phyloP scores from a whole-genome alignment of 2,329 filamentous ascomycete genomes.

The Didymella exigua region DNA sequence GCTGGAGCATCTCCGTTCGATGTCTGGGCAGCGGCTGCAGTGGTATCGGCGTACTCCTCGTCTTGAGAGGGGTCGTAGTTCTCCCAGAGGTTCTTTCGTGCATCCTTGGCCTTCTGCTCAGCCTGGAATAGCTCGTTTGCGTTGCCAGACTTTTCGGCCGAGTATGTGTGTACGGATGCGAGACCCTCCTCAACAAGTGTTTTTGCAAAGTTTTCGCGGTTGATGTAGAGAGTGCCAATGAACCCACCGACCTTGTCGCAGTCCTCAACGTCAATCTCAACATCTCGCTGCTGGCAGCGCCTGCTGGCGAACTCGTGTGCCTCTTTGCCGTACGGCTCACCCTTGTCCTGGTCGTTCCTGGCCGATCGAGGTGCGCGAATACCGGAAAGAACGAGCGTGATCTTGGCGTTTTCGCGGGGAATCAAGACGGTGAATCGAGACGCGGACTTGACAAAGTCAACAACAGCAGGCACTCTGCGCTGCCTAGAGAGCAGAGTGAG shows the following conservation, averaged over 20 bases:
- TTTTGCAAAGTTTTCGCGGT: conserved; percentile 95
- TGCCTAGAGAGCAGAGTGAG: conserved; percentile 85
- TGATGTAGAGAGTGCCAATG: conserved; percentile 91
- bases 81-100: conserved; percentile 85
- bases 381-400: conserved; percentile 92
- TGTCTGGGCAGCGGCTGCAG: conserved; percentile 55
- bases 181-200: conserved; percentile 90
- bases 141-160: conserved; percentile 93
- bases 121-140: conserved; percentile 84
- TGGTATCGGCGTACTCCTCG: conserved; percentile 65
- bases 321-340: conserved; percentile 94
- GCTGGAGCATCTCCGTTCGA: conserved; percentile 60
- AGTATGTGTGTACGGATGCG: conserved; percentile 90
- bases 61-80: conserved; percentile 93
- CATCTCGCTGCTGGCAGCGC: conserved; percentile 90
- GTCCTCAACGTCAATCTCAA: conserved; percentile 92
- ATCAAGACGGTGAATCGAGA: conserved; percentile 92
- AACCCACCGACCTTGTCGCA: conserved; percentile 97
- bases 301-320: conserved; percentile 89
- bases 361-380: conserved; percentile 90
- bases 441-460: conserved; percentile 97
- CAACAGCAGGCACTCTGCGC: conserved; percentile 88
- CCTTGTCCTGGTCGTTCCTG: conserved; percentile 76
- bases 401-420: conserved; percentile 89
- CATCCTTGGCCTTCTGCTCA: conserved; percentile 88